These are phyloP conservation scores for Physocladia obscura DNA, from an alignment of 192 early-diverging fungal species.

Conservation along the genomic window DNA sequence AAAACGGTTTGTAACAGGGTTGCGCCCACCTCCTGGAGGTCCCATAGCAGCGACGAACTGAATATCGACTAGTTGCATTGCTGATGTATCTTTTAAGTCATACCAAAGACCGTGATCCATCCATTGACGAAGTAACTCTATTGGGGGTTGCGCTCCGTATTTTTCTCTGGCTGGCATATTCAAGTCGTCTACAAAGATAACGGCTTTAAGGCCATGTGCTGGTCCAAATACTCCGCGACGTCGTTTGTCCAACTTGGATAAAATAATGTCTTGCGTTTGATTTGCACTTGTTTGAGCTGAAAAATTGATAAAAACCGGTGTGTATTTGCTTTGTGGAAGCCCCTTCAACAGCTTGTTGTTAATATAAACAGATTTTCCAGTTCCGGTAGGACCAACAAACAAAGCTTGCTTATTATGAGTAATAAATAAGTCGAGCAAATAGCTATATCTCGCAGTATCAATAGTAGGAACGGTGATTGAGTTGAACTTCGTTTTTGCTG, in stretches of 20 bases:
- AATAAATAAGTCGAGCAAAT: slow-evolving; percentile 53
- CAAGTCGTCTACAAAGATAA: slow-evolving; percentile 65
- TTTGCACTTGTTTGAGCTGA: slow-evolving; percentile 63
- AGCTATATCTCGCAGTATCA: slow-evolving; percentile 55
- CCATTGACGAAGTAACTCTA: slow-evolving; percentile 61
- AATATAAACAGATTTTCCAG: slow-evolving; percentile 59
- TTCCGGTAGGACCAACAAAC: slow-evolving; percentile 60
- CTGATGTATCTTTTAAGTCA: slow-evolving; percentile 58
- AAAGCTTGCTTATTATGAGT: slow-evolving; percentile 55
- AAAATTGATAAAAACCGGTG: slow-evolving; percentile 65
- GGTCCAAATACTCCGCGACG: slow-evolving; percentile 58
- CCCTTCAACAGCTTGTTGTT: slow-evolving; percentile 61
- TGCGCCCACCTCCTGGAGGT: slow-evolving; percentile 60
- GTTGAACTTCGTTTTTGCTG: slow-evolving; percentile 53
- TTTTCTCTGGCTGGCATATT: slow-evolving; percentile 66
- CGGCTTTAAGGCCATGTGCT: slow-evolving; percentile 48
- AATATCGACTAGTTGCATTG: slow-evolving; percentile 60
- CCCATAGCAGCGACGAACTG: slow-evolving; percentile 62
- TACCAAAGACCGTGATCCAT: slow-evolving; percentile 56
- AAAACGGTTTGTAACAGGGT: slow-evolving; percentile 56
- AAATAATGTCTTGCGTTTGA: slow-evolving; percentile 61
- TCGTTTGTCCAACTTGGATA: slow-evolving; percentile 58
- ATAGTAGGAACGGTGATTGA: slow-evolving; percentile 60
- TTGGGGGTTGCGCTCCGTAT: slow-evolving; percentile 63
- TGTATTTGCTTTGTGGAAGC: slow-evolving; percentile 49